Evolutionary conservation across 768 basidiomycete genomes (phyloP), one percentile per base, ranked within the genome.

Genomic region (Artomyces pyxidatus): DNA sequence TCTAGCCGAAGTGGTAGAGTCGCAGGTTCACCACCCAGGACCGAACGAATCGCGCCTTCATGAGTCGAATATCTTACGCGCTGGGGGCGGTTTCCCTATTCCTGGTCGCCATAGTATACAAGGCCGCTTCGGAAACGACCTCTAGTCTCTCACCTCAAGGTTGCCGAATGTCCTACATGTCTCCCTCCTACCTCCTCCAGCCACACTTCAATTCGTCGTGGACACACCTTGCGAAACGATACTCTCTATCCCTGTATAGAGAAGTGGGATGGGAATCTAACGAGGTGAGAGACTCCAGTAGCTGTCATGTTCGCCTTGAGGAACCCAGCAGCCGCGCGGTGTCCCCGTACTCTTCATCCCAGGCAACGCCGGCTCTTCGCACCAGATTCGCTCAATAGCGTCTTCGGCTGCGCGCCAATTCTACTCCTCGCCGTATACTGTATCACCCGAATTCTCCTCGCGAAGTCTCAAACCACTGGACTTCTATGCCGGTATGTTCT

Each of bases 101-200:
- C 6, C 43, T 41, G 3, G 11, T 40, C 45, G 29, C 29, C 21
- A 28, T 57, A 4, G 6, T 55, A n/a, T 57, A 46, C 23, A 47
- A 35, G 8, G 53, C 53, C 1, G 37, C 30, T 7, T 46, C 37
- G 19, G 45, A 57, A 21, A 51, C 56, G 29, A 39, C 56, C 9
- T 14, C 21, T 27, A 42, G n/a, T 17, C 70, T 89, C 46, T 91
- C 89, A 0, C 87, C 88, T 4, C 87, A 91, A 73, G 89, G 88
- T 78, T 97, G 93, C 66, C 79, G 85, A 30, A 97, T 97, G 93
- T 91, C 90, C 45, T 93, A 81, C 75, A 96, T 95, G 93, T 87
- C 80, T 3, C 94, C 94, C 3, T 86, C 87, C 0, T 98, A 98
- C 64, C 64, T 89, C 16, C 73, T 80, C 28, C 83, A 95, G 56